Evolutionary conservation across 306 rosid genomes (phyloP), one percentile per base, ranked within the genome.

Genomic region (Arachis hypogaea): DNA sequence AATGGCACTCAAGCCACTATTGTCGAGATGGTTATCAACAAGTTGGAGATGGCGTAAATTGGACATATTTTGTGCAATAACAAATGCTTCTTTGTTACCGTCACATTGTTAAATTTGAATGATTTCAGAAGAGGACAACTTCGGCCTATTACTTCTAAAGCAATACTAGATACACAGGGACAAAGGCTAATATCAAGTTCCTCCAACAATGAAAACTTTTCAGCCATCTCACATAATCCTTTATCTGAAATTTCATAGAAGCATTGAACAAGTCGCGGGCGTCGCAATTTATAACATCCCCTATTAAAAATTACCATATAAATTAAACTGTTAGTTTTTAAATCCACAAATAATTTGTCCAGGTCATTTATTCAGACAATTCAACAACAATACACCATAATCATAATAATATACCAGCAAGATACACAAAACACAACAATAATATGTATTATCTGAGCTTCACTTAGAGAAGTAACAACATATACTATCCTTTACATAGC

Each of bases 141-240:
- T 56, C 30, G 80, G 14, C 92, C 97, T 50, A 86, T 60, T 7
- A 69, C 81, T 79, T 80, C 76, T 5, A 88, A 63, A 66, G 87
- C 6, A 43, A 57, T 67, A 4, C 18, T 59, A 38, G 83, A 61
- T 36, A 83, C 18, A 83, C n/a, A 9, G 69, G 11, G 9, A 69
- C 87, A 63, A 36, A 68, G 28, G 4, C 85, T 74, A 55, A 86
- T 65, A 2, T 89, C 86, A 59, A 92, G 90, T 22, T 89, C 87
- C 85, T 92, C 97, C 77, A 89, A 38, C 69, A 63, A 41, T 11
- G 93, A 75, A 80, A 89, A 78, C 68, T 77, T 86, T 10, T 67
- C 42, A 49, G 80, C 80, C 52, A 71, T 83, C 47, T 76, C 86
- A 64, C 33, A 55, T 69, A 92, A 60, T 44, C 87, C 91, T 74